Evolutionary conservation across 345 rosid genomes (phyloP), one percentile per base, ranked within the genome.

Genomic region (Rhodamnia rubescens): DNA sequence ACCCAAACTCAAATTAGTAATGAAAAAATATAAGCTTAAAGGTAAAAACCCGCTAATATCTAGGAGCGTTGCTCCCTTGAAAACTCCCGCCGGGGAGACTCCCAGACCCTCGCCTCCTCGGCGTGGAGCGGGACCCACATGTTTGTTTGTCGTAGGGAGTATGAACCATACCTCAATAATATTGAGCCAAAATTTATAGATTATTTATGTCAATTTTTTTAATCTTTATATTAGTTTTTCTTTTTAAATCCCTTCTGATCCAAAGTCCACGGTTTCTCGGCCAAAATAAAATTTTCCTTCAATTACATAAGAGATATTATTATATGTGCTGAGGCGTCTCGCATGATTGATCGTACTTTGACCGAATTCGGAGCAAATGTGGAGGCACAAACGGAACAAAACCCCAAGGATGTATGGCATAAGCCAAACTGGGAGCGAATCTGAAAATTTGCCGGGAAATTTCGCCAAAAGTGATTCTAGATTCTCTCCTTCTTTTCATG

Each of bases 381-480:
- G 6, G 21, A 64, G 75, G 47, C 47, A 32, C 32, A 4, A 69
- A 47, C 9, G 75, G 47, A 69, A 32, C 78, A 18, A 32, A 69
- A 32, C 9, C 32, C 32, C 21, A 8, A 10, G 24, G 21, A 8
- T 0, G 11, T 32, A 4, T 32, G 78, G 24, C 78, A 32, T 42
- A 42, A 4, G 11, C 8, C 44, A 16, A 64, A 64, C 78, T 64
- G 8, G 21, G 24, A 64, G 78, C 78, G 21, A 64, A 32, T 32
- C 1, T 4, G 11, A 32, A 32, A 4, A 16, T 20, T 64, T 29
- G 16, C 21, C 0, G 13, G 78, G 44, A 69, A 32, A 16, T 69
- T 69, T 61, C 11, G 7, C 13, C 0, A 6, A 5, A 6, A 5
- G 1, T 4, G 47, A 69, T 1, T 64, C 78, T 32, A 0, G 78